Evolutionary conservation across 2,329 filamentous ascomycete species (phyloP).

Genomic region (Neopestalotiopsis clavispora): DNA sequence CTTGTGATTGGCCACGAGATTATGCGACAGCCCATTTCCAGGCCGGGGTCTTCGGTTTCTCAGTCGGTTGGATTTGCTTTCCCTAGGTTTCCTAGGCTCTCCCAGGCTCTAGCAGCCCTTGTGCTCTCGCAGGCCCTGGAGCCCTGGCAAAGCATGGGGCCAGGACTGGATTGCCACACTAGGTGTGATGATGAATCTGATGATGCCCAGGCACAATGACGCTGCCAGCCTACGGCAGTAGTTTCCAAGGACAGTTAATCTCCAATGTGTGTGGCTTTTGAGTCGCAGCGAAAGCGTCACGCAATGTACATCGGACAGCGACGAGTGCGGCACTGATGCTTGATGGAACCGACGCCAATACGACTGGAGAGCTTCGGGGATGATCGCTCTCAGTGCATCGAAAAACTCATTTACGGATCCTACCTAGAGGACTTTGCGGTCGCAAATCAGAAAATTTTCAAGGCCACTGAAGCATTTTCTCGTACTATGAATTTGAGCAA

Average conservation of each 20-base stretch:
- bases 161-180: constrained; percentile 3
- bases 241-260: neutral
- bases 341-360: too few relatives aligned
- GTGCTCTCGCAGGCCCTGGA: neutral
- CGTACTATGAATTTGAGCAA: neutral
- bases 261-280: neutral
- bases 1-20: neutral
- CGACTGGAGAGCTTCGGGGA: neutral
- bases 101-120: too few relatives aligned
- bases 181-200: neutral
- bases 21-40: neutral
- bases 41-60: neutral
- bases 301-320: neutral
- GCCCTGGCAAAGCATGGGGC: neutral
- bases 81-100: neutral
- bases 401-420: neutral
- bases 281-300: neutral
- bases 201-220: neutral
- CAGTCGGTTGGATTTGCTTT: neutral
- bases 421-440: neutral
- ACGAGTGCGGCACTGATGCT: neutral
- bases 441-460: neutral
- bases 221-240: neutral
- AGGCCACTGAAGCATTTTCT: neutral
- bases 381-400: neutral